A percentile compares a stretch with the other conserved stretches of the same genome.
phyloP scores from a whole-genome alignment of 2,329 filamentous ascomycete species.

The Colletotrichum paranaense region DNA sequence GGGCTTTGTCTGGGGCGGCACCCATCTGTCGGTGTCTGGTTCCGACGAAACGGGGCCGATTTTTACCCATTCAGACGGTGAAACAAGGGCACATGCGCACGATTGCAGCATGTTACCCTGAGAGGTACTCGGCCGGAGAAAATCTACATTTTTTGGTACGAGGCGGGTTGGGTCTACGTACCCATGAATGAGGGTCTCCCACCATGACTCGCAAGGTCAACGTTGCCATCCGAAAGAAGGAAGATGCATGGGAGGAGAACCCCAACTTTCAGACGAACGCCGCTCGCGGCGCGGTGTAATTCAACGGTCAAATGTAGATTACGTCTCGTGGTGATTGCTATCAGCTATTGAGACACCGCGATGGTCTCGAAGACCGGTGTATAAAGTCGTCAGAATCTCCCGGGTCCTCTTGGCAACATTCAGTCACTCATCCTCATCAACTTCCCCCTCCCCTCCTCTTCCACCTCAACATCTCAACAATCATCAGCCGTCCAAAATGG shows the following conservation, averaged over 20 bases:
- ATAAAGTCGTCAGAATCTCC: background rate
- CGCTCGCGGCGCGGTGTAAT: background rate
- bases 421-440: background rate
- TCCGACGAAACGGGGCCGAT: background rate
- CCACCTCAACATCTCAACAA: background rate
- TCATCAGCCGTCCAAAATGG: background rate
- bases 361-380: background rate
- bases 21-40: background rate
- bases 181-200: background rate
- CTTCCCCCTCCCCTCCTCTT: background rate
- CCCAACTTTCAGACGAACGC: background rate
- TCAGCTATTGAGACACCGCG: background rate
- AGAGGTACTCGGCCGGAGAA: background rate
- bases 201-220: constrained; percentile 8
- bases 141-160: background rate
- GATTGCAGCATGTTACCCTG: background rate
- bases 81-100: background rate
- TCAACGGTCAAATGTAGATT: background rate
- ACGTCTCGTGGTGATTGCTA: too few species aligned
- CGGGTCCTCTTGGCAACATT: background rate
- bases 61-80: background rate
- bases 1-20: background rate
- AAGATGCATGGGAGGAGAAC: background rate
- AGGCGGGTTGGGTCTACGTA: background rate
- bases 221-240: background rate